These are phyloP conservation scores for Paramecium sexaurelia DNA, from an alignment of 73 alveolate species.

Conservation along the genomic window DNA sequence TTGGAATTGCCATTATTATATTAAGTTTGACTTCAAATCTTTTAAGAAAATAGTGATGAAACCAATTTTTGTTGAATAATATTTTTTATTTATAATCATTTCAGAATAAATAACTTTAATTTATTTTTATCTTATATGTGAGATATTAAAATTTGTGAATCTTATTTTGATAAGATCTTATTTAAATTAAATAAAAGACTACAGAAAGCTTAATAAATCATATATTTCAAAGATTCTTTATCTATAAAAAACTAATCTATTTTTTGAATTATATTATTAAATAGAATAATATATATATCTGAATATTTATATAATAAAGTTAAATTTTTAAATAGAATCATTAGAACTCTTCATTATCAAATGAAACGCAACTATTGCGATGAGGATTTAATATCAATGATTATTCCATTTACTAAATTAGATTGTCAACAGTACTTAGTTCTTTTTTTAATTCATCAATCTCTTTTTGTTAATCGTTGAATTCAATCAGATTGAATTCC, in stretches of 20 bases:
- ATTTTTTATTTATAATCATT: too few relatives aligned
- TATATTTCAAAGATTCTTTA: too few relatives aligned
- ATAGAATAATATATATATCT: too few relatives aligned
- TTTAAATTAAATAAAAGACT: too few relatives aligned
- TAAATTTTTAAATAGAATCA: background rate
- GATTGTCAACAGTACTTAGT: background rate
- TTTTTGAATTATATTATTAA: background rate
- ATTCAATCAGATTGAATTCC: background rate
- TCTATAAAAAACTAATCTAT: too few relatives aligned
- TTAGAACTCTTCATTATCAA: background rate
- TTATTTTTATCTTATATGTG: too few relatives aligned
- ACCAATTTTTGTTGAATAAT: too few relatives aligned
- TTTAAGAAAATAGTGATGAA: background rate
- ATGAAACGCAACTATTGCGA: constrained; percentile 17
- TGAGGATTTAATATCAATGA: background rate
- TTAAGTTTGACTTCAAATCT: background rate
- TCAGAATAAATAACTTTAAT: too few relatives aligned
- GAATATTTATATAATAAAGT: too few relatives aligned
- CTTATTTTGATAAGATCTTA: too few relatives aligned
- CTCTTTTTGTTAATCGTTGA: background rate
- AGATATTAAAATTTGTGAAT: too few relatives aligned
- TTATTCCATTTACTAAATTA: background rate
- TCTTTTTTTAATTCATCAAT: background rate
- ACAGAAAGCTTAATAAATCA: too few relatives aligned
- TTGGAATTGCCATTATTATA: background rate